Evolutionary conservation across 768 basidiomycete genomes (phyloP).

Genomic region (Suillus luteus): DNA sequence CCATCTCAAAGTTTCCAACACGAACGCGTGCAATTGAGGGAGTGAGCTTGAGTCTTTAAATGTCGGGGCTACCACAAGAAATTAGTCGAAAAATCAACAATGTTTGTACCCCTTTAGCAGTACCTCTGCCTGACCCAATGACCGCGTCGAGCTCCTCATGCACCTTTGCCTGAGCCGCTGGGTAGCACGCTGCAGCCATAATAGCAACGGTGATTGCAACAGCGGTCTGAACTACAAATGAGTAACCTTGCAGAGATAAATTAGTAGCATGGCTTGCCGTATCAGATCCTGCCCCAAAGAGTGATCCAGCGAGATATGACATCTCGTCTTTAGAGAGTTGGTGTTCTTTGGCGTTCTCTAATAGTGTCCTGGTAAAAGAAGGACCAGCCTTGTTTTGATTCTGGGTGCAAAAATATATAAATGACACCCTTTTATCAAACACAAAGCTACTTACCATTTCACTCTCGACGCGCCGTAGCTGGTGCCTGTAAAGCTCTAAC

Average conservation of each 20-base stretch:
- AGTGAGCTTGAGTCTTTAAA: neutral
- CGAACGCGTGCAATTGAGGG: neutral
- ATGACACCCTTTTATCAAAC: neutral
- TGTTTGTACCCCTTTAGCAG: neutral
- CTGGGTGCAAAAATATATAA: neutral
- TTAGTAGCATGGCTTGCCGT: neutral
- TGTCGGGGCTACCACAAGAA: neutral
- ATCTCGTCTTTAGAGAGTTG: neutral
- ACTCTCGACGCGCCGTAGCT: neutral
- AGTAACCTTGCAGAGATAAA: neutral
- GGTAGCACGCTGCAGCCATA: neutral
- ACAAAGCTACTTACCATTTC: neutral
- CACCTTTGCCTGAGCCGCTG: neutral
- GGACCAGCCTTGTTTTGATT: neutral
- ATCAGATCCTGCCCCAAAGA: conserved; percentile 3
- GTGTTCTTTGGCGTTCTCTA: neutral
- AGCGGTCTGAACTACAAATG: neutral
- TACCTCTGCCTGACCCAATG: neutral
- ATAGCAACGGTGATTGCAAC: neutral
- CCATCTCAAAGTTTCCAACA: neutral
- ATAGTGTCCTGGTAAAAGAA: neutral
- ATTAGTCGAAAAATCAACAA: neutral
- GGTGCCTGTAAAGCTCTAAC: neutral
- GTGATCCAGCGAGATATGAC: neutral
- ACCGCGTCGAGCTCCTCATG: neutral